Percentiles rank a stretch among this genome's conserved stretches.
Conservation (phyloP, 2,329 filamentous ascomycete genomes). For the Diplodia mutila region DNA sequence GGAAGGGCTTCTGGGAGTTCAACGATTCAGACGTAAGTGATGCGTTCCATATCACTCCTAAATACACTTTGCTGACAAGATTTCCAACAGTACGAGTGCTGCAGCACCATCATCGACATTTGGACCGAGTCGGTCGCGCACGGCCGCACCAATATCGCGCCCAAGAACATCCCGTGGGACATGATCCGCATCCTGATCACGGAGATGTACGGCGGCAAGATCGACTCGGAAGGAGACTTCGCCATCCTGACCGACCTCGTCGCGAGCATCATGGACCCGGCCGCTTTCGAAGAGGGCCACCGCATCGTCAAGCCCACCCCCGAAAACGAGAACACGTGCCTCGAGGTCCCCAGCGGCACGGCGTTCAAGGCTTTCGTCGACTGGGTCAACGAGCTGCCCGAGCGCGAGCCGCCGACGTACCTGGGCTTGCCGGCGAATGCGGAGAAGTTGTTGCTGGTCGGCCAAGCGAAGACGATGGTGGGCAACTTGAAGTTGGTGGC, state of each 20-base stretch:
- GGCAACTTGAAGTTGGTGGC: conserved; percentile 82
- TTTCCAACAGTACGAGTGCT: conserved; percentile 99
- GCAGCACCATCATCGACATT: conserved; percentile 89
- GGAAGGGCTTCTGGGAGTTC: conserved; percentile 99
- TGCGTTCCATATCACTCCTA: no score
- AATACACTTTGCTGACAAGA: no score
- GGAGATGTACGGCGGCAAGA: conserved; percentile 97
- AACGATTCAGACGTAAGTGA: conserved; percentile 99
- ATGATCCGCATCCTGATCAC: conserved; percentile 89
- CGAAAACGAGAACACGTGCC: conserved; percentile 40
- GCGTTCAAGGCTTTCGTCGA: conserved; percentile 81
- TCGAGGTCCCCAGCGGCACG: conserved; percentile 79
- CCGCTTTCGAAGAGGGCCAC: conserved; percentile 91
- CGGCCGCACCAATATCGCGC: conserved; percentile 88
- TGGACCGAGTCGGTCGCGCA: conserved; percentile 86
- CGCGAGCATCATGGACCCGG: conserved; percentile 75
- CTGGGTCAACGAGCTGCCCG: conserved; percentile 90
- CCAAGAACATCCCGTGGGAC: conserved; percentile 93
- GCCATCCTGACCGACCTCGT: conserved; percentile 73
- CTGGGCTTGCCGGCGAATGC: conserved; percentile 92
- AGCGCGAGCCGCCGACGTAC: conserved; percentile 95
- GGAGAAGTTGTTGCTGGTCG: conserved; percentile 90
- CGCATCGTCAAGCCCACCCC: conserved; percentile 73
- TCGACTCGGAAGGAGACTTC: conserved; percentile 89
- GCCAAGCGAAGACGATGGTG: conserved; percentile 83